Percentiles rank a stretch among this genome's conserved stretches.
phyloP scores from a whole-genome alignment of 2,329 filamentous ascomycete species.

The Penicillium rolfsii region DNA sequence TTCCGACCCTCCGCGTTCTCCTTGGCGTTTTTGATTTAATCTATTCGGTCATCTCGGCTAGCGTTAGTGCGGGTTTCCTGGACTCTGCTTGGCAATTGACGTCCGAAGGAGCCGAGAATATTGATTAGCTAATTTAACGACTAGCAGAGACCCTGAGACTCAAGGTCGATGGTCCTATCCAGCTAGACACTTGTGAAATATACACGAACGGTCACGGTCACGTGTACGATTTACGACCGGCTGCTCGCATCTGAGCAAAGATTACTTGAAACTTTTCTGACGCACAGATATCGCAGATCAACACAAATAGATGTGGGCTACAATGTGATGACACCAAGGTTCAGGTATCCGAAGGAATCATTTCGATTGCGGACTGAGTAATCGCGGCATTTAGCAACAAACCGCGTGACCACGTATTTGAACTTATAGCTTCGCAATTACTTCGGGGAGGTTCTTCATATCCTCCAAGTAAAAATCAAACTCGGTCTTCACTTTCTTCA shows the following conservation, averaged over 20 bases:
- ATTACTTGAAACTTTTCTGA: too few relatives aligned
- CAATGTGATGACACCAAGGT: too few relatives aligned
- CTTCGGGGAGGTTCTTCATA: slow-evolving; percentile 23
- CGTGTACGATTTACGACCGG: too few relatives aligned
- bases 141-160: too few relatives aligned
- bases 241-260: too few relatives aligned
- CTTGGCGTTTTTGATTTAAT: slow-evolving; percentile 23
- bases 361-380: too few relatives aligned
- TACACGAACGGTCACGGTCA: too few relatives aligned
- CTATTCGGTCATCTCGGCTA: slow-evolving; percentile 17
- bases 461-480: slow-evolving; percentile 44
- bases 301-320: too few relatives aligned
- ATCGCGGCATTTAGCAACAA: background rate
- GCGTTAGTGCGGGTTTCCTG: slow-evolving; percentile 11
- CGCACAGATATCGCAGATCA: too few relatives aligned
- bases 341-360: too few relatives aligned
- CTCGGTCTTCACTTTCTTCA: slow-evolving; percentile 45
- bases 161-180: too few relatives aligned
- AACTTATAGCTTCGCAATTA: slow-evolving; percentile 7
- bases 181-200: background rate
- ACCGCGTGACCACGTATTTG: background rate
- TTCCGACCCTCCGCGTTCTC: slow-evolving; percentile 24
- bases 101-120: background rate
- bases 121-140: background rate
- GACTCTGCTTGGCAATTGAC: background rate